These are phyloP conservation scores for Myxozyma neotropica DNA, from an alignment of 805 yeast genomes.

Conservation along the genomic window DNA sequence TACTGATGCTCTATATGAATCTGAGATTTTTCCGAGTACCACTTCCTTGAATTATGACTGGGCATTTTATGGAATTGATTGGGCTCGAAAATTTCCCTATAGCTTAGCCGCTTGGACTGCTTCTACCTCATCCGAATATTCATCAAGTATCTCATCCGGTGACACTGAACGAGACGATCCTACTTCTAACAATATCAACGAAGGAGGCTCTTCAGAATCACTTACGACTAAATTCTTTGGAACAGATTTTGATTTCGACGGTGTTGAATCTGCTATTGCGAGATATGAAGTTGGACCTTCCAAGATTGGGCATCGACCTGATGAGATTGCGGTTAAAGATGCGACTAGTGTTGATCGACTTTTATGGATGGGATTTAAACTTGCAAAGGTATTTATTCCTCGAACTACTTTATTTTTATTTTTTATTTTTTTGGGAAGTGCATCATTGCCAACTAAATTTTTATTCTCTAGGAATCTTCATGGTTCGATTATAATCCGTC, in stretches of 20 bases:
- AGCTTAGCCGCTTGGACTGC: not conserved
- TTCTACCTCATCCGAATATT: not conserved
- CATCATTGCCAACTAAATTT: too few relatives aligned
- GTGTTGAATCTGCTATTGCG: not conserved
- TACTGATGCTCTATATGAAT: conserved; percentile 9
- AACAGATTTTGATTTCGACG: conserved; percentile 8
- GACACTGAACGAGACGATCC: not conserved
- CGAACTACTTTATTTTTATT: not conserved
- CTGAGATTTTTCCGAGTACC: conserved; percentile 7
- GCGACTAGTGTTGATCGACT: conserved; percentile 24
- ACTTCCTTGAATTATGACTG: conserved; percentile 18
- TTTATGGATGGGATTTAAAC: conserved; percentile 24
- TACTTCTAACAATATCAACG: not conserved
- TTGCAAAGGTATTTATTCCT: conserved; percentile 20
- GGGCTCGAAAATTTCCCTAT: conserved; percentile 15
- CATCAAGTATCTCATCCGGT: not conserved
- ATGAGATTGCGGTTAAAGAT: not conserved
- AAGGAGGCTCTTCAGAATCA: not conserved
- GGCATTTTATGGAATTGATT: conserved; percentile 22
- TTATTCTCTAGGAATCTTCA: conserved; percentile 2
- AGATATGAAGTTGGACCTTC: conserved; percentile 17
- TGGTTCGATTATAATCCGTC: conserved; percentile 3
- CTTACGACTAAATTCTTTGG: not conserved
- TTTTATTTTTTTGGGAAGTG: too few relatives aligned
- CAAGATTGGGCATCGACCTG: not conserved